phyloP scores from a whole-genome alignment of 495 filamentous ascomycete species.

The Corynascus novoguineensis region DNA sequence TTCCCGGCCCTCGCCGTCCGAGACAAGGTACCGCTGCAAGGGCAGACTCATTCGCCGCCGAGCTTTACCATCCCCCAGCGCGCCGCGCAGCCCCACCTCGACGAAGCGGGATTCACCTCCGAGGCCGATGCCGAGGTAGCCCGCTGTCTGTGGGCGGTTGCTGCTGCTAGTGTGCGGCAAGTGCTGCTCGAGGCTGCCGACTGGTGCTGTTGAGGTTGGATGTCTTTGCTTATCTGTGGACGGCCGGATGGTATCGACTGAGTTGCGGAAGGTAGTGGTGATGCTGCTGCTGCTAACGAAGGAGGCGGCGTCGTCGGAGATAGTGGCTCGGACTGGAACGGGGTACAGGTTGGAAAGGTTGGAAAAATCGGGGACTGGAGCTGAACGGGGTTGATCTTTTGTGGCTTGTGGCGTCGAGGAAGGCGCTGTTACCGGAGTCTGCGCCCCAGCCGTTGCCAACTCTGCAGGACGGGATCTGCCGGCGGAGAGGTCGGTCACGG shows the following conservation, averaged over 20 bases:
- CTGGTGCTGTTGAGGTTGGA: background rate
- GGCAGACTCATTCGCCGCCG: conserved; percentile 23
- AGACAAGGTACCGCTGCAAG: conserved; percentile 10
- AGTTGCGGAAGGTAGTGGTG: no score
- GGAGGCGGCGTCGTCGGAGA: background rate
- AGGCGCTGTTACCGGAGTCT: background rate
- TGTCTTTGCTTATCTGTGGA: conserved; percentile 1
- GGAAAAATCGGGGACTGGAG: conserved; percentile 6
- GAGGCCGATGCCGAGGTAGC: conserved; percentile 39
- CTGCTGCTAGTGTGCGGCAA: background rate
- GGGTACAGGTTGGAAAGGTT: background rate
- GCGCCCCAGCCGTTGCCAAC: no score
- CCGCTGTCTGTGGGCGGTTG: conserved; percentile 32
- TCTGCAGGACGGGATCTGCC: no score
- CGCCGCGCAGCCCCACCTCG: conserved; percentile 32
- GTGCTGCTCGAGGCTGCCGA: background rate
- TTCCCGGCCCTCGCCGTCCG: background rate
- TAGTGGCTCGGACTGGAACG: background rate
- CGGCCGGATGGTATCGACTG: conserved; percentile 21
- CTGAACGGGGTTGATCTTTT: background rate
- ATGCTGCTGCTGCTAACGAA: background rate
- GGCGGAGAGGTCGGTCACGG: no score
- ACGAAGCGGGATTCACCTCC: conserved; percentile 31
- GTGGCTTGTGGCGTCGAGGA: background rate
- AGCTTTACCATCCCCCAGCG: conserved; percentile 20